Conservation (phyloP, 2,329 filamentous ascomycete species). For the Ophiobolus disseminans region DNA sequence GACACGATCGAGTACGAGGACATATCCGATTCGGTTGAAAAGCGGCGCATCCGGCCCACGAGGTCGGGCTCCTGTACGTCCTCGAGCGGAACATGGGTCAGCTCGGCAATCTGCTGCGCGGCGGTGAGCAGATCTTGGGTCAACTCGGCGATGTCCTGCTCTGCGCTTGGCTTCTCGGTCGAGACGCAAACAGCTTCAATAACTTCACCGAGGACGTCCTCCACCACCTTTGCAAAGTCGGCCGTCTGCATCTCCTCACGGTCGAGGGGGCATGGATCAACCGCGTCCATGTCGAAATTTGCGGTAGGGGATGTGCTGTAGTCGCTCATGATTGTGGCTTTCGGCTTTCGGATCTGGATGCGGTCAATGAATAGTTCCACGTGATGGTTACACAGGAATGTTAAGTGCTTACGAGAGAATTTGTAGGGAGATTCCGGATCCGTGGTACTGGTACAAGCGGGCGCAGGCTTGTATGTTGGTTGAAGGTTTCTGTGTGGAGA, state of each 20-base stretch:
- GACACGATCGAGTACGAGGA: slow-evolving; percentile 28
- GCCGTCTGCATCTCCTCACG: neutral
- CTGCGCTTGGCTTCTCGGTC: too few relatives aligned
- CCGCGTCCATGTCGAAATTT: too few relatives aligned
- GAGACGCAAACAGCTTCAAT: too few relatives aligned
- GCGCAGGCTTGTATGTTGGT: too few relatives aligned
- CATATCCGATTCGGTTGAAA: slow-evolving; percentile 19
- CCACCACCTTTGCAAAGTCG: neutral
- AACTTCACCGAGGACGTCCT: neutral
- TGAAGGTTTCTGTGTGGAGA: too few relatives aligned
- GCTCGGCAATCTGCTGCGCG: neutral
- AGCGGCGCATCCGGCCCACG: slow-evolving; percentile 11
- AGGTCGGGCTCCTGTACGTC: neutral
- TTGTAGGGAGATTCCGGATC: slow-evolving; percentile 28
- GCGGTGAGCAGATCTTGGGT: too few relatives aligned
- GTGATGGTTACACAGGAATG: neutral
- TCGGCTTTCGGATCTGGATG: neutral
- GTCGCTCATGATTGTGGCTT: too few relatives aligned
- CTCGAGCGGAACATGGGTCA: slow-evolving; percentile 4
- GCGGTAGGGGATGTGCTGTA: too few relatives aligned
- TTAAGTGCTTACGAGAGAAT: slow-evolving; percentile 8
- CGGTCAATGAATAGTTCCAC: neutral
- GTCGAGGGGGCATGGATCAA: too few relatives aligned
- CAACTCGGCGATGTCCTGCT: too few relatives aligned
- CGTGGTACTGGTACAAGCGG: slow-evolving; percentile 6